Base-by-base conservation (phyloP, 768 basidiomycete species). In the Baorangia bicolor region DNA sequence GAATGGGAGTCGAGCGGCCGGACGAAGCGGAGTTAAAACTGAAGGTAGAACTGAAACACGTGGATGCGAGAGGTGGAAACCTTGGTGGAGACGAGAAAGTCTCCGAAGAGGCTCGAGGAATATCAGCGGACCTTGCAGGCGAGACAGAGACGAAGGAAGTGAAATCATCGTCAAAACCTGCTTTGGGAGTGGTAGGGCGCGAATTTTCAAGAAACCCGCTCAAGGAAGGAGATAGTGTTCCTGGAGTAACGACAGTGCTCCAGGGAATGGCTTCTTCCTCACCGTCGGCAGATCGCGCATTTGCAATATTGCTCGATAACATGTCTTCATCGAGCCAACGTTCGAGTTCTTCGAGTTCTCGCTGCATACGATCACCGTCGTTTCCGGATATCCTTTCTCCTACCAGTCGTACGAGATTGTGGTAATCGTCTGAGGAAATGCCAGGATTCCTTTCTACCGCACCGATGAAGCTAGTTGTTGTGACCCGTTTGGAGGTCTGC, bases 131-230 rank as follows among this genome's bases (percentile, higher is more conserved):
- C 30, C 37, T 58, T 28, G 64, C 54, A 43, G 75, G 81, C 25
- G 64, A 55, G n/a, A 86, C 87, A 31, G 86, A 85, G 18, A 90
- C 79, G 58, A 90, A 90, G 28, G 82, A 84, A 2, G 84, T 79
- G 64, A 94, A 94, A 68, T 94, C 88, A 63, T 93, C 91, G 51
- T 92, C 91, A 61, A 93, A 83, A 16, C 79, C 77, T n/a, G 58
- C 42, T 42, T 51, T 53, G 23, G 66, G 83, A 4, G 77, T 77
- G 48, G 68, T 62, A 21, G 66, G 63, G 10, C 60, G 59, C 37
- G 62, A 66, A n/a, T 34, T 55, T 31, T 56, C 60, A 18, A 62
- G 37, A 31, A 59, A 62, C 8, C 67, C 59, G 23, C 61, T 67
- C 42, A 42, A 59, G 18, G 63, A 57, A 43, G 69, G 69, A 21